Conservation (phyloP, 495 filamentous ascomycete species). For the Aspergillus ellipticus region DNA sequence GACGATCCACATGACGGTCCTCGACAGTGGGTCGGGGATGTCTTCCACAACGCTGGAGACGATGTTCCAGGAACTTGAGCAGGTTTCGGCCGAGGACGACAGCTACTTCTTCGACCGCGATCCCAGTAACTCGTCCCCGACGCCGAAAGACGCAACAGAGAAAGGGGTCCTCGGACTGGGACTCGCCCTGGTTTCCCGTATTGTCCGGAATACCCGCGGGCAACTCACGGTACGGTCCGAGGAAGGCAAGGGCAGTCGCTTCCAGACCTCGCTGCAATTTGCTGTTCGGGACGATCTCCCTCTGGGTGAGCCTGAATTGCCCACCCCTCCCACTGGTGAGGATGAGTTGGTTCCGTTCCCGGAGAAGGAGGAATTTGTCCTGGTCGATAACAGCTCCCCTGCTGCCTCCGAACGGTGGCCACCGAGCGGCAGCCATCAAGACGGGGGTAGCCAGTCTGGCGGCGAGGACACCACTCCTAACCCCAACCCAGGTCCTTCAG, state of each 20-base stretch:
- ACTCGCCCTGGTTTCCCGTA: constrained; percentile 79
- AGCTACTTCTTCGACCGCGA: constrained; percentile 16
- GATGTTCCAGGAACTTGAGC: constrained; percentile 83
- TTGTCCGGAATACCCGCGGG: constrained; percentile 85
- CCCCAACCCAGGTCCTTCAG: neutral
- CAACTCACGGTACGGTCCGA: constrained; percentile 86
- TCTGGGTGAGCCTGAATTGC: neutral
- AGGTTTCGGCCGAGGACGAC: constrained; percentile 63
- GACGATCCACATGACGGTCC: constrained; percentile 66
- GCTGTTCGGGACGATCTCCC: constrained; percentile 23
- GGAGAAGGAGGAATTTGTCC: constrained; percentile 30
- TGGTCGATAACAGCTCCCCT: constrained; percentile 19
- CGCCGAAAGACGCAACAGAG: neutral
- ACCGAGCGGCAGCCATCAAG: neutral
- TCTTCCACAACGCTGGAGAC: constrained; percentile 63
- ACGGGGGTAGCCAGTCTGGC: neutral
- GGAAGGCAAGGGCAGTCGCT: constrained; percentile 78
- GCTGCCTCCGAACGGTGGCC: neutral
- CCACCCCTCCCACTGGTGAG: neutral
- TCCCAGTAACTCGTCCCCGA: neutral
- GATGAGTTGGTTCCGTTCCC: constrained; percentile 14
- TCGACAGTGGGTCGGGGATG: constrained; percentile 84
- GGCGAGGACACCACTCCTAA: neutral
- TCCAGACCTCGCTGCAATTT: constrained; percentile 50
- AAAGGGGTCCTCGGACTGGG: constrained; percentile 70